Conservation (phyloP, 2,329 filamentous ascomycete genomes). For the Beauveria caledonica region DNA sequence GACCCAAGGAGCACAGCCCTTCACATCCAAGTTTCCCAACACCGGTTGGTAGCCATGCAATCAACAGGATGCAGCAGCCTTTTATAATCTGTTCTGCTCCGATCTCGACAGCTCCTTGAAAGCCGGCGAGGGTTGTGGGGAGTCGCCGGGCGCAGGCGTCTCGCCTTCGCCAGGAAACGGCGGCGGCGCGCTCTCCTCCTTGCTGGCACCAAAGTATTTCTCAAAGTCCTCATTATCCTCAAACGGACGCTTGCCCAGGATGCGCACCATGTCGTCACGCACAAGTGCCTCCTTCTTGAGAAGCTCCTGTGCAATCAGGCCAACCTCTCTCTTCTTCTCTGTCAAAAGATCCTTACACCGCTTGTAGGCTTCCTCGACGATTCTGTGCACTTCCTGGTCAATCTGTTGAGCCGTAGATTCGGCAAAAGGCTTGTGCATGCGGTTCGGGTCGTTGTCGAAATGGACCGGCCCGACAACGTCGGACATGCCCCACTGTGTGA, state of each 20-base stretch:
- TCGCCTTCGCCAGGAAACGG: slow-evolving; percentile 42
- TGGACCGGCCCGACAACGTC: slow-evolving; percentile 87
- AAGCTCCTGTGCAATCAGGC: slow-evolving; percentile 85
- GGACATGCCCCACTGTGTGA: slow-evolving; percentile 99
- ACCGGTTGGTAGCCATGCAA: background rate
- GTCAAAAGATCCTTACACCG: slow-evolving; percentile 77
- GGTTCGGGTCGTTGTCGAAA: slow-evolving; percentile 76
- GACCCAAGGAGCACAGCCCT: background rate
- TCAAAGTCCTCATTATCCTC: slow-evolving; percentile 79
- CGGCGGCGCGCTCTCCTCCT: slow-evolving; percentile 49
- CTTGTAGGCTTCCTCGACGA: slow-evolving; percentile 87
- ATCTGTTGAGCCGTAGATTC: slow-evolving; percentile 90
- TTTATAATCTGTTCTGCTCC: slow-evolving; percentile 7
- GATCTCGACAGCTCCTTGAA: slow-evolving; percentile 24
- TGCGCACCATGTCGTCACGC: slow-evolving; percentile 83
- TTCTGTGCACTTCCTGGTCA: slow-evolving; percentile 81
- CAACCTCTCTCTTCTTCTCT: slow-evolving; percentile 82
- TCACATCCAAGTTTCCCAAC: background rate
- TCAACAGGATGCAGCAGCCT: background rate
- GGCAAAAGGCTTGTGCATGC: slow-evolving; percentile 89
- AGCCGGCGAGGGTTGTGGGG: slow-evolving; percentile 30
- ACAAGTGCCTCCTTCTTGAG: slow-evolving; percentile 84
- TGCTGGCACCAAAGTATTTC: slow-evolving; percentile 76
- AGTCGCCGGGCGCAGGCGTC: slow-evolving; percentile 23
- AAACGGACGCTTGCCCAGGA: slow-evolving; percentile 78